Evolutionary conservation across 1,284 basidiomycete species (phyloP).

Genomic region (Albatrellus sp.): DNA sequence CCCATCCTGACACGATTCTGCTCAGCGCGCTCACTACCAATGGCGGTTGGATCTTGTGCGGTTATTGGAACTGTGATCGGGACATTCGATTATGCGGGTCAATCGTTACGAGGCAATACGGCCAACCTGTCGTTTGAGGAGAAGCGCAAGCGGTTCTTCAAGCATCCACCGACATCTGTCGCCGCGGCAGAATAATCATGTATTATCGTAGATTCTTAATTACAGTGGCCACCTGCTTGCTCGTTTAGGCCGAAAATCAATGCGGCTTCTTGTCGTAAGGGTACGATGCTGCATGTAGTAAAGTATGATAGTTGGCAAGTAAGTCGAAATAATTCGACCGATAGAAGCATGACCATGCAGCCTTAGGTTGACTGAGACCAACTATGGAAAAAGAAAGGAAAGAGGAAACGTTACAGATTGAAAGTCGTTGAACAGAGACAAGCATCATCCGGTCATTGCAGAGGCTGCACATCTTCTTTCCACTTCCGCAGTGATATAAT

Average conservation of each 20-base stretch:
- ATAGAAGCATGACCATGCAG: no score
- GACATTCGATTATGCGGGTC: conserved; percentile 74
- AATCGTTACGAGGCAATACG: conserved; percentile 33
- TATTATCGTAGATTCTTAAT: conserved; percentile 3
- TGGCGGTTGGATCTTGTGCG: conserved; percentile 73
- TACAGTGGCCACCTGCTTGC: no score
- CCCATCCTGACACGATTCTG: conserved; percentile 8
- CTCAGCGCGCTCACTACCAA: conserved; percentile 73
- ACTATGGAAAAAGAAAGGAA: no score
- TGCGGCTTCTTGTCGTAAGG: not conserved
- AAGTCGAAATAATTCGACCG: no score
- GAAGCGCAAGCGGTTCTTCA: conserved; percentile 62
- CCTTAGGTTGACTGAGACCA: no score
- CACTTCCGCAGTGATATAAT: conserved; percentile 24
- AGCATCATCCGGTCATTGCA: no score
- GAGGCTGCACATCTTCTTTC: conserved; percentile 5
- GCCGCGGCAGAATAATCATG: conserved; percentile 15
- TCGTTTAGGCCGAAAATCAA: no score
- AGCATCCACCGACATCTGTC: conserved; percentile 28
- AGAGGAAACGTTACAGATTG: no score
- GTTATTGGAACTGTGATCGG: conserved; percentile 75
- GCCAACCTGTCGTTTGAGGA: conserved; percentile 38
- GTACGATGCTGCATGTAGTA: not conserved
- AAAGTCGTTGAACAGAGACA: no score
- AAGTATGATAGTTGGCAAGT: no score